phyloP scores from a whole-genome alignment of 2,329 filamentous ascomycete genomes.

The Hortaea werneckii region DNA sequence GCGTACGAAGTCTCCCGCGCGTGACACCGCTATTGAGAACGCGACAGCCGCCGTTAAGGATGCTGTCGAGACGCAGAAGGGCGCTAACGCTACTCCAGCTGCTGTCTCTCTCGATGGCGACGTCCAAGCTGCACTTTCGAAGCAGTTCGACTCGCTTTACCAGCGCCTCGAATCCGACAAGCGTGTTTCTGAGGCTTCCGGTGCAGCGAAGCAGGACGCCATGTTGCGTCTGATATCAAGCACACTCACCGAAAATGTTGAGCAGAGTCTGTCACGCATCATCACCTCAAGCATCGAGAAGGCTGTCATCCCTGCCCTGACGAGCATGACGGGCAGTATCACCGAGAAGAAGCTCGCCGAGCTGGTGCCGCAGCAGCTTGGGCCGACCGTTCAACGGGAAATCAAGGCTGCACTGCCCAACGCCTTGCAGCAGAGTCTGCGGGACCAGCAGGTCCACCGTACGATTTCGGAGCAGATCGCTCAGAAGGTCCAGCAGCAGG shows the following conservation, averaged over 20 bases:
- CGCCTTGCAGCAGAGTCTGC: conserved; percentile 56
- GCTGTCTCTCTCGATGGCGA: not conserved
- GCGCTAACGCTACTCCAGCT: not conserved
- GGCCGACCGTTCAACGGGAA: conserved; percentile 60
- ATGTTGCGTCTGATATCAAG: conserved; percentile 58
- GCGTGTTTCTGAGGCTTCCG: conserved; percentile 51
- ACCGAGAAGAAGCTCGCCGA: conserved; percentile 62
- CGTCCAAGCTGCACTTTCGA: conserved; percentile 4
- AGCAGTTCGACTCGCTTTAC: conserved; percentile 47
- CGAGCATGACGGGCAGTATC: conserved; percentile 54
- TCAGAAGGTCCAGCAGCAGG: conserved; percentile 59
- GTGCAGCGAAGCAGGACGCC: conserved; percentile 57
- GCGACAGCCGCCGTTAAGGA: conserved; percentile 1
- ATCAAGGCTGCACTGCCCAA: conserved; percentile 60
- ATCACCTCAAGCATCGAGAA: conserved; percentile 66
- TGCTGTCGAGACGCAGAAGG: not conserved
- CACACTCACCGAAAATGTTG: conserved; percentile 60
- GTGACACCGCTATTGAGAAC: not conserved
- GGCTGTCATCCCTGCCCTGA: conserved; percentile 64
- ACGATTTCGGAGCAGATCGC: conserved; percentile 62
- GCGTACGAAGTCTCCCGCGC: conserved; percentile 8
- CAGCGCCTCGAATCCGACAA: conserved; percentile 59
- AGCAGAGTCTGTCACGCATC: conserved; percentile 66
- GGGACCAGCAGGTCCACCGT: conserved; percentile 63
- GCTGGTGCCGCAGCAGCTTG: conserved; percentile 53